phyloP scores from a whole-genome alignment of 371 early-diverging fungal species.

The Rhizopus delemar region DNA sequence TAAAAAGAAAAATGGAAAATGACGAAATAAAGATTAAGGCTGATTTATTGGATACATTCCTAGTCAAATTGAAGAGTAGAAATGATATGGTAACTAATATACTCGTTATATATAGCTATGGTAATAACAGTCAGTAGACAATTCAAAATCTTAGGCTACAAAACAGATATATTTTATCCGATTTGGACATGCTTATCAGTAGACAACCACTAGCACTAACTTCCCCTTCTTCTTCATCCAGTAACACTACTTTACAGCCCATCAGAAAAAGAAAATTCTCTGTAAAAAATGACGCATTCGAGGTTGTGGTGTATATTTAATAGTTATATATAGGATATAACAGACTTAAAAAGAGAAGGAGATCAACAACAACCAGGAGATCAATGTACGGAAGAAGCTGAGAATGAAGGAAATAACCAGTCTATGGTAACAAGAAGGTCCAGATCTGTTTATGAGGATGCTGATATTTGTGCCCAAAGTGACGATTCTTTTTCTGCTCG shows the following conservation, averaged over 20 bases:
- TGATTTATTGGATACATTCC: conserved; percentile 29
- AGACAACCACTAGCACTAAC: not conserved
- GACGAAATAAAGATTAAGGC: conserved; percentile 54
- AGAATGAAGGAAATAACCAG: not conserved
- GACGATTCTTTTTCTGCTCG: conserved; percentile 22
- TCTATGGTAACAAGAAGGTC: not conserved
- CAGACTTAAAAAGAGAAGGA: not conserved
- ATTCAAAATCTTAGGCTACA: not conserved
- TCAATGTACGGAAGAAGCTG: conserved; percentile 4
- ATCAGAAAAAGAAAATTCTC: conserved; percentile 2
- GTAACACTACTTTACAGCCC: not conserved
- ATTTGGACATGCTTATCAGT: conserved; percentile 1
- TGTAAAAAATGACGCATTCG: not conserved
- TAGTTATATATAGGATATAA: not conserved
- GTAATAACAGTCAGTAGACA: not conserved
- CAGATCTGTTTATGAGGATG: not conserved
- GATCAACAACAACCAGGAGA: not conserved
- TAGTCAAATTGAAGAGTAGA: conserved; percentile 8
- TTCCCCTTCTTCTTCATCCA: conserved; percentile 1
- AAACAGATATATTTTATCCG: not conserved
- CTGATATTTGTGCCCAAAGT: not conserved
- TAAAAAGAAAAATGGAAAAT: conserved; percentile 57
- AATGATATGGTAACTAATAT: conserved; percentile 4
- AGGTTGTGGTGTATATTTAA: too few species aligned
- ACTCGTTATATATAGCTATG: too few species aligned